phyloP scores from a whole-genome alignment of 495 filamentous ascomycete genomes.

The Neurospora sp. region DNA sequence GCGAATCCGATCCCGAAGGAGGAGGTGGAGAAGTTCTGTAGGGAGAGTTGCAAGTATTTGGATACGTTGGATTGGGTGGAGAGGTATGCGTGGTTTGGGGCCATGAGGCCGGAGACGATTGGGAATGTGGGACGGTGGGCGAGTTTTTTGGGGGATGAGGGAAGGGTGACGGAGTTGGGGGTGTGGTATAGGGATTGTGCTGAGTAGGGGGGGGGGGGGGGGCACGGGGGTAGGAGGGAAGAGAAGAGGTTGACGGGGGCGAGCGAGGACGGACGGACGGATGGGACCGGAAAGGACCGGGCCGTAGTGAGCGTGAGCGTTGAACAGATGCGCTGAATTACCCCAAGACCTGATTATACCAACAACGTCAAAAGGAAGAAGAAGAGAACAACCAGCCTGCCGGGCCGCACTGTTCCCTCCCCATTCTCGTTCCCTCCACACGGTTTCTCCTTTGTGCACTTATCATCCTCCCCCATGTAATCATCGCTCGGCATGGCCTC shows the following conservation, averaged over 20 bases:
- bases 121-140: slow-evolving; percentile 16
- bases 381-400: neutral
- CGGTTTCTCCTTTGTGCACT: neutral
- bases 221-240: neutral
- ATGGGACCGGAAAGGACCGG: neutral
- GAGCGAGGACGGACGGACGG: neutral
- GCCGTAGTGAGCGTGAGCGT: neutral
- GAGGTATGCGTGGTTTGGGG: slow-evolving; percentile 17
- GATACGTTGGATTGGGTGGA: slow-evolving; percentile 18
- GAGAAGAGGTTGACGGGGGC: neutral
- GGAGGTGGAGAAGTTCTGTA: slow-evolving; percentile 11
- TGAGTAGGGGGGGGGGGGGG: neutral
- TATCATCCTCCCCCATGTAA: neutral
- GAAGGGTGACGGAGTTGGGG: slow-evolving; percentile 12
- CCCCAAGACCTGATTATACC: neutral
- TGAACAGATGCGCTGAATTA: neutral
- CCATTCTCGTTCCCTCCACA: neutral
- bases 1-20: slow-evolving; percentile 6
- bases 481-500: neutral
- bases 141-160: slow-evolving; percentile 8
- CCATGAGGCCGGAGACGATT: slow-evolving; percentile 11
- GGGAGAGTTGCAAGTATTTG: slow-evolving; percentile 15
- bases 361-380: neutral
- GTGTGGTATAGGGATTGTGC: slow-evolving; percentile 10
- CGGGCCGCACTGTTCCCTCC: neutral